phyloP scores from a whole-genome alignment of 805 yeast genomes.

The Maudiozyma pseudohumilis region DNA sequence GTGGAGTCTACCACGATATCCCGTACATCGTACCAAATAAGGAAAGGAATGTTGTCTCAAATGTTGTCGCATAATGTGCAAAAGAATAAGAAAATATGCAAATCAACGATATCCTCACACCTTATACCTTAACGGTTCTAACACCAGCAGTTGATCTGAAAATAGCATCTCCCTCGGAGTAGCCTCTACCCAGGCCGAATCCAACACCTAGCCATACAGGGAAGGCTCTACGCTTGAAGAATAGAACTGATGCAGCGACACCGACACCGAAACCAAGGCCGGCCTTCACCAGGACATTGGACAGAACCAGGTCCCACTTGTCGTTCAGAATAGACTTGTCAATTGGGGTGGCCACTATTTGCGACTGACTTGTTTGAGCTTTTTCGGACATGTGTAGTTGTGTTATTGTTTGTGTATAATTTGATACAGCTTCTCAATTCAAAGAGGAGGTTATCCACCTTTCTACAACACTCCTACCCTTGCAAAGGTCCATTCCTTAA shows the following conservation, averaged over 20 bases:
- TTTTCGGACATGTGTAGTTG: constrained; percentile 20
- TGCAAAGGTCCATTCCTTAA: no score
- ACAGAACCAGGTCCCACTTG: constrained; percentile 92
- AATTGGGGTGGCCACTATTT: constrained; percentile 17
- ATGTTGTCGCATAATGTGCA: no score
- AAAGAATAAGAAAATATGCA: no score
- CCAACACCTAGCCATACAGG: constrained; percentile 98
- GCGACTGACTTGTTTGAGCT: constrained; percentile 3
- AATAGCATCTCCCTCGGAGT: constrained; percentile 95
- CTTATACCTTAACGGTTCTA: constrained; percentile 59
- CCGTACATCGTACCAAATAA: no score
- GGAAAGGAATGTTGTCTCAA: no score
- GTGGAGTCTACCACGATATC: no score
- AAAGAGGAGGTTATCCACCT: background rate
- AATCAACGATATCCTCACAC: no score
- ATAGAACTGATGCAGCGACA: constrained; percentile 78
- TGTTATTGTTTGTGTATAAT: background rate
- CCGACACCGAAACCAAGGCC: constrained; percentile 97
- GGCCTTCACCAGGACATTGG: constrained; percentile 88
- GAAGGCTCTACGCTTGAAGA: constrained; percentile 90
- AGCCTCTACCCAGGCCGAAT: constrained; percentile 95
- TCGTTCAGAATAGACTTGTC: constrained; percentile 54
- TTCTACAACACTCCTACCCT: no score
- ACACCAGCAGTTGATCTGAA: constrained; percentile 78
- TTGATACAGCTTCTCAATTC: no score